phyloP scores from a whole-genome alignment of 2,329 filamentous ascomycete species.

The Ophiocordyceps camponoti-saundersi region DNA sequence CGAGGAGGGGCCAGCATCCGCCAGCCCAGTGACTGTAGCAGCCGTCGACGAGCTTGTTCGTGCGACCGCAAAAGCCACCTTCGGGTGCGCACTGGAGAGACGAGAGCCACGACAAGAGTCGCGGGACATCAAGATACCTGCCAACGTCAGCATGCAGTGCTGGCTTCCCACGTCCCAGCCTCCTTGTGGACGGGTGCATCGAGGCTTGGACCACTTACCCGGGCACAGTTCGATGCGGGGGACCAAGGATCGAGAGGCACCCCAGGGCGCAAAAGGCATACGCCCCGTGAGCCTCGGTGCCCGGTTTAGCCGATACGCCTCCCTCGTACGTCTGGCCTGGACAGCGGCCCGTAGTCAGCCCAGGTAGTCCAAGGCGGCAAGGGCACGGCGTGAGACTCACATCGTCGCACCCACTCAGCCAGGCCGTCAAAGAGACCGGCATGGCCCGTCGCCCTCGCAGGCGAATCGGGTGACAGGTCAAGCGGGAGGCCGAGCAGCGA shows the following conservation, averaged over 20 bases:
- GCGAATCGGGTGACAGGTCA: slow-evolving; percentile 55
- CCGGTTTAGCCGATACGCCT: slow-evolving; percentile 72
- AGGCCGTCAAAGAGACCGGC: slow-evolving; percentile 53
- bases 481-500: slow-evolving; percentile 72
- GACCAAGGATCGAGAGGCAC: slow-evolving; percentile 71
- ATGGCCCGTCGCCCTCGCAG: slow-evolving; percentile 44
- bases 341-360: neutral
- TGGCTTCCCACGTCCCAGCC: slow-evolving; percentile 8
- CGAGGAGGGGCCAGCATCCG: slow-evolving; percentile 80
- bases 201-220: slow-evolving; percentile 32
- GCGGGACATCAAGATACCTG: slow-evolving; percentile 60
- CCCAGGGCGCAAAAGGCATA: slow-evolving; percentile 92
- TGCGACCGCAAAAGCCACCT: slow-evolving; percentile 82
- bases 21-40: slow-evolving; percentile 99
- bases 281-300: slow-evolving; percentile 84
- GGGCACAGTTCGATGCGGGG: slow-evolving; percentile 57
- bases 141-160: slow-evolving; percentile 14
- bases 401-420: slow-evolving; percentile 63
- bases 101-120: slow-evolving; percentile 74
- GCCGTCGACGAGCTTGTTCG: slow-evolving; percentile 94
- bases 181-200: slow-evolving; percentile 13
- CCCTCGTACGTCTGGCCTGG: slow-evolving; percentile 86
- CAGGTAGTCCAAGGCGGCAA: neutral
- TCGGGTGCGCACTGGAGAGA: slow-evolving; percentile 80
- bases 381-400: slow-evolving; percentile 31